A percentile compares a stretch with the other conserved stretches of the same genome.
These are phyloP conservation scores for Byssoonygena ceratinophila DNA, from an alignment of 2,329 filamentous ascomycete genomes.

Conservation along the genomic window DNA sequence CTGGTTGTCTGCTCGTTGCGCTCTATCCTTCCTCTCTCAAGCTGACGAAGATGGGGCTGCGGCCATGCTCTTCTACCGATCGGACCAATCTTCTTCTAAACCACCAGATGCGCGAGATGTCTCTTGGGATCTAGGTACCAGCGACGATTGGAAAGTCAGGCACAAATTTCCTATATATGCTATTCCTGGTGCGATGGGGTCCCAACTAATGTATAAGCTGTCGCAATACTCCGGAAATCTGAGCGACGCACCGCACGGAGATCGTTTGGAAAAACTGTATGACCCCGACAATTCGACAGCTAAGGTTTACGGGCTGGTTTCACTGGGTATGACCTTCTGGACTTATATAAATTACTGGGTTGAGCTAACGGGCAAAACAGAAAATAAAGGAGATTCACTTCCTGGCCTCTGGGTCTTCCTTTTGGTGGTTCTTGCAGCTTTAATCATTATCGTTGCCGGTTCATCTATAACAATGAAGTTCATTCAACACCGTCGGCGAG, in stretches of 20 bases:
- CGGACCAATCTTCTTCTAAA: constrained; percentile 40
- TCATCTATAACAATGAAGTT: constrained; percentile 67
- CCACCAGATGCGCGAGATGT: constrained; percentile 56
- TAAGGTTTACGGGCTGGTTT: constrained; percentile 43
- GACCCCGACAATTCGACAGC: constrained; percentile 37
- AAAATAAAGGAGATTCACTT: constrained; percentile 25
- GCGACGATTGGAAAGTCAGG: constrained; percentile 58
- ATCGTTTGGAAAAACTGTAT: constrained; percentile 29
- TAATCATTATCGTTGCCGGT: constrained; percentile 55
- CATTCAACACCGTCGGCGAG: constrained; percentile 61
- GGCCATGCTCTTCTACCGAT: constrained; percentile 48
- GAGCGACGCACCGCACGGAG: constrained; percentile 29
- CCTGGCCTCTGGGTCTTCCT: constrained; percentile 75
- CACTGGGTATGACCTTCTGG: constrained; percentile 31
- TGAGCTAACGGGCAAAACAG: constrained; percentile 12
- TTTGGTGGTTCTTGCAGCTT: constrained; percentile 57
- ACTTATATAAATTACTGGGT: background rate
- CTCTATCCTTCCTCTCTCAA: constrained; percentile 56
- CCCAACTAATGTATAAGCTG: constrained; percentile 58
- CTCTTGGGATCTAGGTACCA: constrained; percentile 61
- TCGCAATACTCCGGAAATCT: constrained; percentile 68
- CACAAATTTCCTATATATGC: constrained; percentile 75
- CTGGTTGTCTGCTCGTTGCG: constrained; percentile 68
- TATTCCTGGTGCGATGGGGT: constrained; percentile 57
- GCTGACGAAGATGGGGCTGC: constrained; percentile 53